A percentile compares a stretch with the other conserved stretches of the same genome.
Evolutionary conservation across 2,329 filamentous ascomycete genomes (phyloP).

Genomic region (Gyromitra esculenta): DNA sequence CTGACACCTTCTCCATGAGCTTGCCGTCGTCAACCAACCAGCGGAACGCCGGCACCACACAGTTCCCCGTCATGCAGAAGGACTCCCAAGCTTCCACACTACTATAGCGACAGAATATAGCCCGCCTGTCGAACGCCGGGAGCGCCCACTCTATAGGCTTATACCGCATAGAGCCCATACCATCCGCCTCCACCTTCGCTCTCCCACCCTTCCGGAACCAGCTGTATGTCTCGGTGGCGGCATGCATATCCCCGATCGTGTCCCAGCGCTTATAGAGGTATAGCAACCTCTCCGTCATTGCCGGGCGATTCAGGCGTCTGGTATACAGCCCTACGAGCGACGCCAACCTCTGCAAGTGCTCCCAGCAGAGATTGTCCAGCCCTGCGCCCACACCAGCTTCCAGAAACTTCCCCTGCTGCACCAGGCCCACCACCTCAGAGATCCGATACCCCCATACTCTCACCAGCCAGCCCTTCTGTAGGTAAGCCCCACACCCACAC

Average conservation of each 20-base stretch:
- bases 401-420: background rate
- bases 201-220: too few species aligned
- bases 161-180: too few species aligned
- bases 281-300: too few species aligned
- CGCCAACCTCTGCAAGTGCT: too few species aligned
- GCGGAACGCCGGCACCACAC: background rate
- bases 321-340: too few species aligned
- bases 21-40: background rate
- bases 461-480: background rate
- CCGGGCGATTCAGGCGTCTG: too few species aligned
- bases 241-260: too few species aligned
- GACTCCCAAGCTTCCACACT: background rate
- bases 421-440: background rate
- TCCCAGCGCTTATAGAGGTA: too few species aligned
- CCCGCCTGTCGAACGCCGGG: background rate
- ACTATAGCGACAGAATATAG: background rate
- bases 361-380: too few species aligned
- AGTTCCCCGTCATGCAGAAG: background rate
- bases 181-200: too few species aligned
- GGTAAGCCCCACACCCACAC: background rate
- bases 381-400: background rate
- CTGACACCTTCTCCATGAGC: background rate
- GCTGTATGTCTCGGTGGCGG: too few species aligned
- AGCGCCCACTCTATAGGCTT: too few species aligned
- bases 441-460: background rate